Conservation (phyloP, 225 moss, liverwort and hornwort species). For the Sphagnum contortum region DNA sequence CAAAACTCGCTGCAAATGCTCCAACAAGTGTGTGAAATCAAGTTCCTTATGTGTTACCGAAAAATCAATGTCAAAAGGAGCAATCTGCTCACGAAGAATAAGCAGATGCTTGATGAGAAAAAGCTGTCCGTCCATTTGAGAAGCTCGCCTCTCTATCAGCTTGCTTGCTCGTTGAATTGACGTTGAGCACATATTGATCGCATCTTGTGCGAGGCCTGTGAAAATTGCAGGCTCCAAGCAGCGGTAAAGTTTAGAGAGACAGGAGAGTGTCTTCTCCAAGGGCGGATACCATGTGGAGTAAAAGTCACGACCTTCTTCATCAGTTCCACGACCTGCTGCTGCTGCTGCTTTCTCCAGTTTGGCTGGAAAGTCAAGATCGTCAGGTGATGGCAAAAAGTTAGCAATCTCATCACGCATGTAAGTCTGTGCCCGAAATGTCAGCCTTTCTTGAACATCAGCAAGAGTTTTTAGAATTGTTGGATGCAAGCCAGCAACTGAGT, state of each 20-base stretch:
- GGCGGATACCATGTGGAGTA: constrained; percentile 43
- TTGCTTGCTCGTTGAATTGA: constrained; percentile 49
- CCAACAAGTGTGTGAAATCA: constrained; percentile 51
- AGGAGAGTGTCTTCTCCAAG: constrained; percentile 43
- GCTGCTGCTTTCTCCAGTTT: constrained; percentile 21
- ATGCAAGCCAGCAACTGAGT: constrained; percentile 36
- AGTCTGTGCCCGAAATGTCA: constrained; percentile 49
- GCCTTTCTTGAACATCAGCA: constrained; percentile 52
- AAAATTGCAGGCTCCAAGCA: constrained; percentile 49
- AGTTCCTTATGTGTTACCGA: constrained; percentile 49
- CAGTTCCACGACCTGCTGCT: background rate
- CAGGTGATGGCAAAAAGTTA: constrained; percentile 28
- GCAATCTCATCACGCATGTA: constrained; percentile 59
- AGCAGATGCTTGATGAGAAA: constrained; percentile 49
- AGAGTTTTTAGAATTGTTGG: constrained; percentile 43
- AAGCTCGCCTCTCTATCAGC: constrained; percentile 27
- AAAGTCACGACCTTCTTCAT: constrained; percentile 19
- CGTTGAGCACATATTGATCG: constrained; percentile 31
- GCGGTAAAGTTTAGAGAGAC: constrained; percentile 47
- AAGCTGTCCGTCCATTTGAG: constrained; percentile 47
- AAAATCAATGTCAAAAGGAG: constrained; percentile 51
- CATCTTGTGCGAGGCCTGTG: constrained; percentile 53
- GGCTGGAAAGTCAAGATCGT: constrained; percentile 43
- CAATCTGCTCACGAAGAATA: constrained; percentile 51
- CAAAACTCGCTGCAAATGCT: constrained; percentile 40